phyloP scores from a whole-genome alignment of 805 yeast species.

The Metschnikowia vanudenii region DNA sequence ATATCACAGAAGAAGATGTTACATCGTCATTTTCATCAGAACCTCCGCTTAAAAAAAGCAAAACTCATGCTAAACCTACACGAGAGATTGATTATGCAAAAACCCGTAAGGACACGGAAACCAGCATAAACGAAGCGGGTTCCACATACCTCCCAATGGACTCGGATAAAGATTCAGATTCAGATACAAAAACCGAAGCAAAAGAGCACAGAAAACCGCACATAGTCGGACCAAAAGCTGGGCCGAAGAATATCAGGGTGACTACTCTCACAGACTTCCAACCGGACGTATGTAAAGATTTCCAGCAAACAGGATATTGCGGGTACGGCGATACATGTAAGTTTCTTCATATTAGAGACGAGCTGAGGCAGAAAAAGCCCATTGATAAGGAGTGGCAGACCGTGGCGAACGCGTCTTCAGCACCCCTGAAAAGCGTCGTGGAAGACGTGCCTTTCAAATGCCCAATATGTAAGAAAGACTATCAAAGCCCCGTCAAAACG shows the following conservation, averaged over 20 bases:
- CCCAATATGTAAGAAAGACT: constrained; percentile 56
- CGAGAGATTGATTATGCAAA: constrained; percentile 2
- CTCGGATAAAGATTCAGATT: not conserved
- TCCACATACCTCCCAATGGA: not conserved
- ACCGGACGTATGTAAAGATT: constrained; percentile 94
- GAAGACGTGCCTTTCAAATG: constrained; percentile 54
- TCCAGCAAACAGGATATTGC: constrained; percentile 86
- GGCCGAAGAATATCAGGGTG: constrained; percentile 48
- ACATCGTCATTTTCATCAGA: constrained; percentile 1
- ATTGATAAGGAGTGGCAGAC: constrained; percentile 69
- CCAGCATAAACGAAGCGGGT: not conserved
- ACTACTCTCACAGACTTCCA: constrained; percentile 81
- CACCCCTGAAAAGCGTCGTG: not conserved
- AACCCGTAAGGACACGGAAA: not conserved
- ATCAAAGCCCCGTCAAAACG: constrained; percentile 56
- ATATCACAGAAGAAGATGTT: not conserved
- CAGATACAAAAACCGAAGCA: not conserved
- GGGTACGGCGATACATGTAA: constrained; percentile 98
- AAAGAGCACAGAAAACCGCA: not conserved
- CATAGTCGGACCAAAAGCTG: constrained; percentile 26
- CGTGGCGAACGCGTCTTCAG: constrained; percentile 22
- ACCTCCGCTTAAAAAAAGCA: constrained; percentile 3
- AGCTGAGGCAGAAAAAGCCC: constrained; percentile 69
- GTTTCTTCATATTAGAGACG: constrained; percentile 87
- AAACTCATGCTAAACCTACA: not conserved